phyloP scores from a whole-genome alignment of 176 grass and related monocot genomes.

The Pontederia paniculata region DNA sequence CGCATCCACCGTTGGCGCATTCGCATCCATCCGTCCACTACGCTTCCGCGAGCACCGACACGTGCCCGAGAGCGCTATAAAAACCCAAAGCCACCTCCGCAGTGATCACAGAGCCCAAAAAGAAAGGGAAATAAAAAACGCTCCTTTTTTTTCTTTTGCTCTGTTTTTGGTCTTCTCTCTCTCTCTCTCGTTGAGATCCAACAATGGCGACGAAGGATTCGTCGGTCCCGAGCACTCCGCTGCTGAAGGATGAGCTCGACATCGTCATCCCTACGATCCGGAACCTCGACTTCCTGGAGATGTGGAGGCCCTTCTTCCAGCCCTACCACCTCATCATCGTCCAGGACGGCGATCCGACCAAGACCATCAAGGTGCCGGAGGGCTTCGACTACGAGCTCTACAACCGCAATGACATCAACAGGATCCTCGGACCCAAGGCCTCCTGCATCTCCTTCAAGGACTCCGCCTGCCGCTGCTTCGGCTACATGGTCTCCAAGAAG shows the following conservation, averaged over 20 bases:
- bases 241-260: conserved; percentile 84
- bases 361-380: conserved; percentile 56
- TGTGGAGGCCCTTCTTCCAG: conserved; percentile 96
- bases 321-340: conserved; percentile 97
- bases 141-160: no score
- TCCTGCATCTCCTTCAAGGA: conserved; percentile 98
- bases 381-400: conserved; percentile 98
- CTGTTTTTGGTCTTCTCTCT: no score
- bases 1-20: no score
- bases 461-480: conserved; percentile 90
- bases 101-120: no score
- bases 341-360: conserved; percentile 74
- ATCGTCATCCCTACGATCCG: conserved; percentile 98
- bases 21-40: no score
- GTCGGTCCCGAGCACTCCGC: conserved; percentile 33
- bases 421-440: conserved; percentile 79
- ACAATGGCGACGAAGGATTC: background rate
- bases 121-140: no score
- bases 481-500: conserved; percentile 96
- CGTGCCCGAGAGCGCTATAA: no score
- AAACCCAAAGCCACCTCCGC: no score
- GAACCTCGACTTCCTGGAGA: conserved; percentile 96
- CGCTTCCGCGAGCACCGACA: no score
- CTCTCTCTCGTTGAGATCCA: no score
- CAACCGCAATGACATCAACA: conserved; percentile 90